phyloP scores from a whole-genome alignment of 1,139 yeast species.

The Pichia norvegensis region DNA sequence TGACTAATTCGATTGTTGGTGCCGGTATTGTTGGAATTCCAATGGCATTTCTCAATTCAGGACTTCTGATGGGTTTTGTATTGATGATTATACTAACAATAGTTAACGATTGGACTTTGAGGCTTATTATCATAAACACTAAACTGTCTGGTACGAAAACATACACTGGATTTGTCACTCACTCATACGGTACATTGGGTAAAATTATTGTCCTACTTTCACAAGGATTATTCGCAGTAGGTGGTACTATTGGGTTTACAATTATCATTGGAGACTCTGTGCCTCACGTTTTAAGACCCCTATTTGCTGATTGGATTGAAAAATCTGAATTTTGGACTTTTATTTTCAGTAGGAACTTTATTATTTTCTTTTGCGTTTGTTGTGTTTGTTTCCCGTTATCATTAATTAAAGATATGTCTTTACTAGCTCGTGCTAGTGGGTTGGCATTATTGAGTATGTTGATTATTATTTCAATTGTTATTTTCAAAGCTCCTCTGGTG shows the following conservation, averaged over 20 bases:
- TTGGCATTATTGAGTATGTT: constrained; percentile 81
- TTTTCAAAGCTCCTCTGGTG: constrained; percentile 63
- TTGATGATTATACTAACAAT: constrained; percentile 53
- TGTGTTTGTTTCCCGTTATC: constrained; percentile 80
- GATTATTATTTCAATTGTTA: constrained; percentile 65
- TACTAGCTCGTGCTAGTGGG: constrained; percentile 81
- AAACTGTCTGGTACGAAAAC: constrained; percentile 67
- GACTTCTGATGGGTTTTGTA: constrained; percentile 65
- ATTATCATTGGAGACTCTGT: constrained; percentile 92
- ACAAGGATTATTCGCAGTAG: constrained; percentile 86
- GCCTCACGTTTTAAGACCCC: constrained; percentile 74
- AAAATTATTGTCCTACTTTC: constrained; percentile 59
- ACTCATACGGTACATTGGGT: constrained; percentile 73
- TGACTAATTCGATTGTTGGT: constrained; percentile 90
- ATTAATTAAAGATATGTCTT: constrained; percentile 71
- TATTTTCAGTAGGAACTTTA: constrained; percentile 55
- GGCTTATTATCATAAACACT: constrained; percentile 77
- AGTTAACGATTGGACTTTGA: constrained; percentile 79
- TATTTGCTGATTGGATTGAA: constrained; percentile 47
- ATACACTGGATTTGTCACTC: constrained; percentile 78
- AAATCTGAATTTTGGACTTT: constrained; percentile 37
- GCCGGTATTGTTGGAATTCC: constrained; percentile 96
- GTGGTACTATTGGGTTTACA: constrained; percentile 91
- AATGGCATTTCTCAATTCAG: constrained; percentile 75
- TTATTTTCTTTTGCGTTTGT: constrained; percentile 62